Evolutionary conservation across 2,329 filamentous ascomycete species (phyloP).

Genomic region (Ceratocystis colombiana): DNA sequence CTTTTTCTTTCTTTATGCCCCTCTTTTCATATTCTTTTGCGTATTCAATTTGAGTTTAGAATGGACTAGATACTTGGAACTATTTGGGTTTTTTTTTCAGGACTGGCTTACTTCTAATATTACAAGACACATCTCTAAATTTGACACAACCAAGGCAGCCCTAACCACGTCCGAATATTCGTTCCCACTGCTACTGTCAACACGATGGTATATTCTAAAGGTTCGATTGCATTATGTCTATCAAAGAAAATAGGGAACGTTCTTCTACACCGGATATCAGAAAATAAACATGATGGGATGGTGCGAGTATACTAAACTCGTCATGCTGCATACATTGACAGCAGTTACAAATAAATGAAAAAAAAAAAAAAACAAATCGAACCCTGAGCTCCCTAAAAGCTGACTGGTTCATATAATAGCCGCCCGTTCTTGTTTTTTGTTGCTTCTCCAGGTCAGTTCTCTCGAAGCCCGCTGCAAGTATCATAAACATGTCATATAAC

Average conservation of each 20-base stretch:
- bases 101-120: too few species aligned
- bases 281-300: constrained; percentile 9
- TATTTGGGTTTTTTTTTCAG: too few species aligned
- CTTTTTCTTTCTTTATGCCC: neutral
- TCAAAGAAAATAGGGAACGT: neutral
- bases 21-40: neutral
- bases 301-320: neutral
- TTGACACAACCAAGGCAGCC: too few species aligned
- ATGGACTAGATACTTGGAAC: too few species aligned
- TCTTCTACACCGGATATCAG: neutral
- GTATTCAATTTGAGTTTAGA: neutral
- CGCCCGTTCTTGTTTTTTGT: neutral
- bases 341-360: constrained; percentile 4
- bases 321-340: neutral
- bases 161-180: neutral
- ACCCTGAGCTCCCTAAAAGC: neutral
- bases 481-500: neutral
- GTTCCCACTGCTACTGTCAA: neutral
- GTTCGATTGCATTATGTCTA: constrained; percentile 1
- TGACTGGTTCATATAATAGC: neutral
- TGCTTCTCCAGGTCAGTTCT: neutral
- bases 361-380: neutral
- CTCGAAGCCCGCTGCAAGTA: neutral
- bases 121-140: too few species aligned
- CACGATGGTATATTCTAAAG: neutral